A percentile compares a stretch with the other conserved stretches of the same genome.
Evolutionary conservation across 179 eudicot genomes (phyloP).

Genomic region (Beta lomatogona): DNA sequence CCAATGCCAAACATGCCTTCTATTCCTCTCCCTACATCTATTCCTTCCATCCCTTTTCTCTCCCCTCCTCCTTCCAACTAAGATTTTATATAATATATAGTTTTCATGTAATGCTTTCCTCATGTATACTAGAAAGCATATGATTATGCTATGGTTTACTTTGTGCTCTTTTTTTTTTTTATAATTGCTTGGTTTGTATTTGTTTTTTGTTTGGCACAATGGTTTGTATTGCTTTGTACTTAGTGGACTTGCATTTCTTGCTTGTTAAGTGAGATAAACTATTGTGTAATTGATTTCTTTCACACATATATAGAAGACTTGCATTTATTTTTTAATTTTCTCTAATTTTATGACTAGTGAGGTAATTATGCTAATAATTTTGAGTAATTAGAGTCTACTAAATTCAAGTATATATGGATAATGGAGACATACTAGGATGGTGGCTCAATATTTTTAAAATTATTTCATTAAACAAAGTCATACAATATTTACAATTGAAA

Average conservation of each 20-base stretch:
- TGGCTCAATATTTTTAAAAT: no score
- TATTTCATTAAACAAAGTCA: no score
- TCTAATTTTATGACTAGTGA: no score
- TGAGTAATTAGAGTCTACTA: no score
- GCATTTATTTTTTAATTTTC: not conserved
- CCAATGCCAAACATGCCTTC: constrained; percentile 14
- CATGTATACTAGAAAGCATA: not conserved
- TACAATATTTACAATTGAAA: no score
- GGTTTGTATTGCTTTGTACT: not conserved
- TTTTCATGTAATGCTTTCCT: not conserved
- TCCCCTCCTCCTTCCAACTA: constrained; percentile 23
- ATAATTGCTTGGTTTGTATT: not conserved
- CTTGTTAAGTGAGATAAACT: not conserved
- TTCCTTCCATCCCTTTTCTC: not conserved
- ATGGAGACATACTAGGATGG: no score
- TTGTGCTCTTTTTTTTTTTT: not conserved
- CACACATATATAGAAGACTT: not conserved
- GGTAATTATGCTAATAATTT: no score
- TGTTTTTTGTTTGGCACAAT: not conserved
- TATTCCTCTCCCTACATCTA: not conserved
- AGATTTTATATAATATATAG: not conserved
- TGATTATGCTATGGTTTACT: not conserved
- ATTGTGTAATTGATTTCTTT: not conserved
- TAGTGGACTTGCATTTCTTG: not conserved
- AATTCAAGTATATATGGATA: no score